These are phyloP conservation scores for Claviceps citrina DNA, from an alignment of 2,329 filamentous ascomycete genomes.

Conservation along the genomic window DNA sequence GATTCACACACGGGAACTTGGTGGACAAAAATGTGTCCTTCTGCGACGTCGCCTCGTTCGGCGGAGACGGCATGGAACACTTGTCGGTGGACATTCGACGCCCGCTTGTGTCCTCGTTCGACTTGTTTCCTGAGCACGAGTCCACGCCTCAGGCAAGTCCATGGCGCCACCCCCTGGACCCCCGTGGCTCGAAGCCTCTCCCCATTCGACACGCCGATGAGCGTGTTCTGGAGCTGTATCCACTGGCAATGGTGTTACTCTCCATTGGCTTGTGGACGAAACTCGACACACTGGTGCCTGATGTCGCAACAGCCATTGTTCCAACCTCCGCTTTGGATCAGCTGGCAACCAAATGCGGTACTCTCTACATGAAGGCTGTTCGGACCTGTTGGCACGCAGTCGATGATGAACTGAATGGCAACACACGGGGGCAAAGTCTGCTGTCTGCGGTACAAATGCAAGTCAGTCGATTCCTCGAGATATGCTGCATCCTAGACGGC, in stretches of 20 bases:
- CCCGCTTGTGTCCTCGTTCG: conserved; percentile 58
- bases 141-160: conserved; percentile 12
- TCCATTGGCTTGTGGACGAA: conserved; percentile 65
- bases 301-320: conserved; percentile 32
- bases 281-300: conserved; percentile 37
- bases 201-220: conserved; percentile 36
- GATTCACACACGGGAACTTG: conserved; percentile 57
- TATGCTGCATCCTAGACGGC: conserved; percentile 44
- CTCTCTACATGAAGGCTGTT: conserved; percentile 60
- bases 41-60: conserved; percentile 34
- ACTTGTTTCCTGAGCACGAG: conserved; percentile 40
- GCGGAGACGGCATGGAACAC: no score
- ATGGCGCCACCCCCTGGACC: conserved; percentile 49
- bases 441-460: conserved; percentile 38
- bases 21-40: conserved; percentile 54
- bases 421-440: conserved; percentile 32
- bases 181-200: conserved; percentile 33
- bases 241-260: conserved; percentile 55
- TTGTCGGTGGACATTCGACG: conserved; percentile 48
- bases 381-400: conserved; percentile 57
- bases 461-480: conserved; percentile 43
- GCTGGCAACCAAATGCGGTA: conserved; percentile 53
- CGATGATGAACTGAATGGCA: conserved; percentile 41
- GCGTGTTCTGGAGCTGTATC: conserved; percentile 53
- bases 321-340: conserved; percentile 46